Evolutionary conservation across 2,329 filamentous ascomycete genomes (phyloP), one percentile per base, ranked within the genome.

Genomic region (Cordyceps militaris): DNA sequence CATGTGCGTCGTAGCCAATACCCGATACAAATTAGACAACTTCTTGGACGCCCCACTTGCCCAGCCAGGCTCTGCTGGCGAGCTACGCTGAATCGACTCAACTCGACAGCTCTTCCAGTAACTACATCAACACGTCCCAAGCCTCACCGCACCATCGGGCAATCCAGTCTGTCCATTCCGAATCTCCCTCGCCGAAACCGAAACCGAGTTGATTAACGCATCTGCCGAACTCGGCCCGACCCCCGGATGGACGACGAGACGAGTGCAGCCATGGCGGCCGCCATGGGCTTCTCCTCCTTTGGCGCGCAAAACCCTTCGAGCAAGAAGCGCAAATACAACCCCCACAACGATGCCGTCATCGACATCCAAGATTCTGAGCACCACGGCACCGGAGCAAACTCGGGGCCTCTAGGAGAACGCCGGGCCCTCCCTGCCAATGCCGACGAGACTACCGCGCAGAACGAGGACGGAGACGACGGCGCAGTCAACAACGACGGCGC

Each of bases 231-330:
- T n/a, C n/a, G n/a, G n/a, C n/a, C n/a, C n/a, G n/a, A n/a, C n/a
- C n/a, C n/a, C 23, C 21, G 30, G 34, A 56, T 56, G 54, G 58
- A 56, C 51, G 38, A 63, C 38, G 62, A 61, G n/a, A 67, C 67
- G 21, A 76, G 80, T 50, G 73, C 74, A 43, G 80, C 81, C 54
- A 84, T 89, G 69, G 84, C 85, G 23, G 80, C 81, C 43, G 79
- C 81, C 48, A 87, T 91, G 84, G 88, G 88, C 61, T 91, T 91
- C 71, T 80, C 84, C 9, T 79, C 82, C 58, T 92, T 92, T 66
- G 87, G 87, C 63, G 71, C 73, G 10, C 75, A 80, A 63, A 68
- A 74, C 54, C 73, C 70, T 3, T 73, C 79, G 1, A 76, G 77
- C 44, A 89, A 88, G 69, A 88, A 87, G 69, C 80, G 87, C 60